Conservation (phyloP, 768 basidiomycete genomes). For the Xanthoconium purpureum region DNA sequence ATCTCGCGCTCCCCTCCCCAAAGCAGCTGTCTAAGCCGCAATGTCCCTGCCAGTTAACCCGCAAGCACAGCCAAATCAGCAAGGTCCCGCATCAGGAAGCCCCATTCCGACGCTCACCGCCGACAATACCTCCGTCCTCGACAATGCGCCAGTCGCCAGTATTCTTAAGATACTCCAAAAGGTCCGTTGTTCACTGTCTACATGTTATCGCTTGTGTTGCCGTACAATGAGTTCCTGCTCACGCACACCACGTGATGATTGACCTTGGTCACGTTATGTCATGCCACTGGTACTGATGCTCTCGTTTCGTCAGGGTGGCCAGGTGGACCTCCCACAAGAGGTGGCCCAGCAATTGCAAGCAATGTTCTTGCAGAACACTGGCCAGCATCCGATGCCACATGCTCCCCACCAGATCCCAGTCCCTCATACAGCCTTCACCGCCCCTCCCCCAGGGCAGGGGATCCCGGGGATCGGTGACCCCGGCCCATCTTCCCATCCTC, state of each 20-base stretch:
- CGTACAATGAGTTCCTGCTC: neutral
- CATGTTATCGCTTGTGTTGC: neutral
- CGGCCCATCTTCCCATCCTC: conserved; percentile 70
- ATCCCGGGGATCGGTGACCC: conserved; percentile 60
- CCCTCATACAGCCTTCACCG: conserved; percentile 38
- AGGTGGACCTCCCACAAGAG: conserved; percentile 57
- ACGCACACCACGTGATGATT: conserved; percentile 24
- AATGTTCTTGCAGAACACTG: conserved; percentile 34
- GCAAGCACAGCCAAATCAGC: conserved; percentile 13
- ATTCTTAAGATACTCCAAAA: conserved; percentile 60
- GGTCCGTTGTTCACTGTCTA: conserved; percentile 35
- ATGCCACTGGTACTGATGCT: neutral
- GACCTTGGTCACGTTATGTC: conserved; percentile 23
- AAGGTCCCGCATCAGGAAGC: conserved; percentile 4
- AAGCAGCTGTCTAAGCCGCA: neutral
- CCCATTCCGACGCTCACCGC: conserved; percentile 5
- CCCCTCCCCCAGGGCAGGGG: conserved; percentile 31
- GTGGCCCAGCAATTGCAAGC: conserved; percentile 58
- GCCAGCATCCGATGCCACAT: conserved; percentile 33
- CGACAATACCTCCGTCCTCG: conserved; percentile 30
- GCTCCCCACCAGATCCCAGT: conserved; percentile 26
- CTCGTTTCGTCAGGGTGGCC: conserved; percentile 36
- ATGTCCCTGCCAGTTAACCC: conserved; percentile 11
- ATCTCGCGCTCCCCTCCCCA: conserved; percentile 4
- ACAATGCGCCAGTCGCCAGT: conserved; percentile 56